phyloP scores from a whole-genome alignment of 768 basidiomycete genomes.

The Tricholomella constricta region DNA sequence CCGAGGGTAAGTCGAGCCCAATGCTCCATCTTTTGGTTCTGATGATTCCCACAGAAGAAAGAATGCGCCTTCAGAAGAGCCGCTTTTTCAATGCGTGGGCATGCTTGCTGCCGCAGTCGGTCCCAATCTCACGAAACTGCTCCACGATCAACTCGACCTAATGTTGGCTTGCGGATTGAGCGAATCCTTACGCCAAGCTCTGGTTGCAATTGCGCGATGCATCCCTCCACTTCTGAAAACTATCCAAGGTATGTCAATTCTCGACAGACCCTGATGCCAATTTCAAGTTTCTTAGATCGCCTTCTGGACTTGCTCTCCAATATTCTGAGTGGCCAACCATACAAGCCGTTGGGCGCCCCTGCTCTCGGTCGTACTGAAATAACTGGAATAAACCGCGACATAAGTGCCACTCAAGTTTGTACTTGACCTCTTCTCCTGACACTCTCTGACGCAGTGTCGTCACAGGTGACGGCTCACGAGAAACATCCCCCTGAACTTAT shows the following conservation, averaged over 20 bases:
- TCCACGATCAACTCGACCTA: constrained; percentile 95
- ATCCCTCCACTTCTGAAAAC: constrained; percentile 90
- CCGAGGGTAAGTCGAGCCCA: constrained; percentile 62
- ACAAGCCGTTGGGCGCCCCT: constrained; percentile 88
- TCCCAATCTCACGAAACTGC: constrained; percentile 90
- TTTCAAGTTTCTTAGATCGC: constrained; percentile 58
- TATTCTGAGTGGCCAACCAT: constrained; percentile 81
- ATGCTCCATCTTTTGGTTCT: neutral
- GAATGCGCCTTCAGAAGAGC: constrained; percentile 90
- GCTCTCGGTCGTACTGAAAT: constrained; percentile 58
- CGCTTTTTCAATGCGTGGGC: constrained; percentile 96
- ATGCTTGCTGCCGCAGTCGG: constrained; percentile 96
- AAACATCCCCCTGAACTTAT: constrained; percentile 69
- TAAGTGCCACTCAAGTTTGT: constrained; percentile 50
- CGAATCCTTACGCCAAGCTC: constrained; percentile 82
- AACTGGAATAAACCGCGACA: constrained; percentile 48
- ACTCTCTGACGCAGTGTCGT: constrained; percentile 6
- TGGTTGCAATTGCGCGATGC: constrained; percentile 79
- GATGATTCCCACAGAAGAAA: constrained; percentile 56
- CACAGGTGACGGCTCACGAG: constrained; percentile 47
- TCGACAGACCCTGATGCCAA: neutral
- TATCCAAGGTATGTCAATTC: constrained; percentile 70
- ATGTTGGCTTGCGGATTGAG: constrained; percentile 96
- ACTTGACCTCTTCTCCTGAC: neutral
- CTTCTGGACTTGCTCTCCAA: constrained; percentile 82